A percentile compares a stretch with the other conserved stretches of the same genome.
Conservation (phyloP, 1,284 basidiomycete species). For the Clitocybe nebularis region DNA sequence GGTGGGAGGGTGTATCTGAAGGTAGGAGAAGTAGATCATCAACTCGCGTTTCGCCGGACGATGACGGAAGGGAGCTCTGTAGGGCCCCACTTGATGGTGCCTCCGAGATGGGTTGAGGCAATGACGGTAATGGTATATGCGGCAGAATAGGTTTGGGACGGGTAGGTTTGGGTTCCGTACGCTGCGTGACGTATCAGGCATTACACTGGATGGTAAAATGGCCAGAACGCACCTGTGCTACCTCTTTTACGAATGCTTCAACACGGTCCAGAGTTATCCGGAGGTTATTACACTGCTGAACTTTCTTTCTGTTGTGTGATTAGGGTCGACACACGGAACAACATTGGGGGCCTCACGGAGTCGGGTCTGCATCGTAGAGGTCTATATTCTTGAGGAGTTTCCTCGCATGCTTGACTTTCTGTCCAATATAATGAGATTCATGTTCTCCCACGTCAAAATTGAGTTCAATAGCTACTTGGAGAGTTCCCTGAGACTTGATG, state of each 20-base stretch:
- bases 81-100: conserved; percentile 21
- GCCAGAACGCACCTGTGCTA: conserved; percentile 31
- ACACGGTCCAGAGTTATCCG: conserved; percentile 48
- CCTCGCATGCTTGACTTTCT: conserved; percentile 65
- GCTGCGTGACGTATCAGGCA: conserved; percentile 4
- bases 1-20: conserved; percentile 13
- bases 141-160: conserved; percentile 31
- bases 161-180: conserved; percentile 29
- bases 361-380: conserved; percentile 37
- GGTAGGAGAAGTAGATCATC: conserved; percentile 18
- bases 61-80: conserved; percentile 9
- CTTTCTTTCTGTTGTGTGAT: conserved; percentile 29
- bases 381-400: conserved; percentile 57
- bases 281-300: conserved; percentile 41
- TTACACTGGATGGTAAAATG: neutral
- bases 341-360: conserved; percentile 35
- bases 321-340: conserved; percentile 1
- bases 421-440: neutral
- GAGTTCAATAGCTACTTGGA: conserved; percentile 48
- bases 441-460: conserved; percentile 3
- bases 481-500: conserved; percentile 52
- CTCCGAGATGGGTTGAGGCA: conserved; percentile 21
- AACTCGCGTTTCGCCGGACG: no score
- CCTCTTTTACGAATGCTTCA: conserved; percentile 45
- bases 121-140: conserved; percentile 12